phyloP scores from a whole-genome alignment of 768 basidiomycete genomes.

The Roridomyces roridus region DNA sequence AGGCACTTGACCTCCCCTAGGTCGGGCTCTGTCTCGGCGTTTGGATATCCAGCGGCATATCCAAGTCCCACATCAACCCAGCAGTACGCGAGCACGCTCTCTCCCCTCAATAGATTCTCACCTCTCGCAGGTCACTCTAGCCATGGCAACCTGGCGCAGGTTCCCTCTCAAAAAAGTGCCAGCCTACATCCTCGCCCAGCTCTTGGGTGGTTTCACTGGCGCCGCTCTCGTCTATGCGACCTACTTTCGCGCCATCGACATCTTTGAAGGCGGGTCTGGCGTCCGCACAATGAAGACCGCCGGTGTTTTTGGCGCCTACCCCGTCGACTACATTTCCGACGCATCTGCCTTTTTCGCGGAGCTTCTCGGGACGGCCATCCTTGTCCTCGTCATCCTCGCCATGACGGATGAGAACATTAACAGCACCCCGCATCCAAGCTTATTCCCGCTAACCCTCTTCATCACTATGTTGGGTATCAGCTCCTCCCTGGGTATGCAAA shows the following conservation, averaged over 20 bases:
- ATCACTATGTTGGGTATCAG: slow-evolving; percentile 63
- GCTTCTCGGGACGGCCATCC: slow-evolving; percentile 30
- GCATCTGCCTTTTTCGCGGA: slow-evolving; percentile 51
- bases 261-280: slow-evolving; percentile 61
- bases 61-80: slow-evolving; percentile 40
- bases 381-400: slow-evolving; percentile 60
- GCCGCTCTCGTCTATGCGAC: slow-evolving; percentile 65
- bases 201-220: slow-evolving; percentile 66
- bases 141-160: slow-evolving; percentile 54
- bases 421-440: slow-evolving; percentile 50
- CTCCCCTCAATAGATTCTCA: not conserved
- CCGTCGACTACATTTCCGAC: slow-evolving; percentile 55
- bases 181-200: slow-evolving; percentile 59
- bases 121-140: slow-evolving; percentile 52
- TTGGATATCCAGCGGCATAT: slow-evolving; percentile 44
- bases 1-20: too few species aligned
- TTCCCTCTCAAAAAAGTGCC: slow-evolving; percentile 70
- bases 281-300: slow-evolving; percentile 67
- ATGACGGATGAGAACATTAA: slow-evolving; percentile 62
- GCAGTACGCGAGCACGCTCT: slow-evolving; percentile 21
- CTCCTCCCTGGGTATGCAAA: slow-evolving; percentile 64
- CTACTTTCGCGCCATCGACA: slow-evolving; percentile 70
- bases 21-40: slow-evolving; percentile 31
- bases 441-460: slow-evolving; percentile 63
- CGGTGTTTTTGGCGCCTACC: slow-evolving; percentile 63